Conservation (phyloP, 331 rosid genomes). For the Saraca asoca region DNA sequence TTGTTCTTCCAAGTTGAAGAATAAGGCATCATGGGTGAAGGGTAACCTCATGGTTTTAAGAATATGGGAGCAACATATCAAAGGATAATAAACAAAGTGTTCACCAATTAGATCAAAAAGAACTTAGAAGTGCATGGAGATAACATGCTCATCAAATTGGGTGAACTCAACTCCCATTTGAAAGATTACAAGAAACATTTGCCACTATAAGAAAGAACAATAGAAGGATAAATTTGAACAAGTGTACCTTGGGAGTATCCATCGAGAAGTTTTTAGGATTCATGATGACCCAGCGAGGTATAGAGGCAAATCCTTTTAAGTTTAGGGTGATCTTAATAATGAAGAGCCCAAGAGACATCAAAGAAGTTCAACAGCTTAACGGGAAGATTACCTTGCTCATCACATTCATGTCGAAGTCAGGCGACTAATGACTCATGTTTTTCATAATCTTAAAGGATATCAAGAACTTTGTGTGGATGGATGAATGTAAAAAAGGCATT, state of each 20-base stretch:
- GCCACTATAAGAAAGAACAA: background rate
- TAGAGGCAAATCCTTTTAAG: background rate
- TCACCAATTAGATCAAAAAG: background rate
- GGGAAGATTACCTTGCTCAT: too few relatives aligned
- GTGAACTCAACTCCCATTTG: background rate
- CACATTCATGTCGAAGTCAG: too few relatives aligned
- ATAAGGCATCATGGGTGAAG: too few relatives aligned
- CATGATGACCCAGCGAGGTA: background rate
- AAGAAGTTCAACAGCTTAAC: too few relatives aligned
- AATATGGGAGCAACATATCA: background rate
- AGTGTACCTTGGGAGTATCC: background rate
- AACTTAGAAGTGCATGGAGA: background rate
- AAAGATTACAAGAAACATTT: background rate
- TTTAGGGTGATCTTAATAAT: background rate
- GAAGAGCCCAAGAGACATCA: background rate
- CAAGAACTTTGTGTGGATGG: too few relatives aligned
- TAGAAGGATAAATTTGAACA: background rate
- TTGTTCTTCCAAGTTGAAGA: too few relatives aligned
- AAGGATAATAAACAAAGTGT: background rate
- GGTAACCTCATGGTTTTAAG: background rate
- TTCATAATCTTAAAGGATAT: too few relatives aligned
- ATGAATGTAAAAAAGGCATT: too few relatives aligned
- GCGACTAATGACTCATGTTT: too few relatives aligned
- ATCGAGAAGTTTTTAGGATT: background rate
- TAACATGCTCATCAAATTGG: background rate